Percentiles rank a stretch among this genome's conserved stretches.
phyloP scores from a whole-genome alignment of 1,139 yeast species.

The Candida neerlandica region DNA sequence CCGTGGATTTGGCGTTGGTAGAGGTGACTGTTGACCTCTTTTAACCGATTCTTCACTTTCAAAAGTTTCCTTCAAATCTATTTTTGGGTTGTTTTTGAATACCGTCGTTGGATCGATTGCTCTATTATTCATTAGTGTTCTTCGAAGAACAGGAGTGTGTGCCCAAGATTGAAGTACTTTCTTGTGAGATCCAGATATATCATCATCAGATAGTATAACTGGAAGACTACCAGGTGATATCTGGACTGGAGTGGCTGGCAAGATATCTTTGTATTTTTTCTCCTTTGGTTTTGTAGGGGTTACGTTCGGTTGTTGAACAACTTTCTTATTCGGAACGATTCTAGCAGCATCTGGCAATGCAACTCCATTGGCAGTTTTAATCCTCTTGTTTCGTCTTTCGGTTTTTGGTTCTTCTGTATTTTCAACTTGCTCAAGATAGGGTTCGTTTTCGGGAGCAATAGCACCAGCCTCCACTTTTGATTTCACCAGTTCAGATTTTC shows the following conservation, averaged over 20 bases:
- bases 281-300: slow-evolving; percentile 7
- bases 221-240: slow-evolving; percentile 36
- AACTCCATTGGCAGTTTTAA: slow-evolving; percentile 31
- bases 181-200: slow-evolving; percentile 49
- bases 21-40: slow-evolving; percentile 62
- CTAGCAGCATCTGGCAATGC: slow-evolving; percentile 42
- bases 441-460: neutral
- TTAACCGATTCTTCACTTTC: slow-evolving; percentile 49
- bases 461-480: neutral
- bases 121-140: slow-evolving; percentile 57
- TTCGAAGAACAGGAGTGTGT: slow-evolving; percentile 59
- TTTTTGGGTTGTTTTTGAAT: slow-evolving; percentile 76
- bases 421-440: neutral
- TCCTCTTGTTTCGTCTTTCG: slow-evolving; percentile 14
- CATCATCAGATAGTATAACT: slow-evolving; percentile 58
- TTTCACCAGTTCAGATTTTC: slow-evolving; percentile 10
- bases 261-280: slow-evolving; percentile 1
- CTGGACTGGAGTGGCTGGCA: slow-evolving; percentile 14
- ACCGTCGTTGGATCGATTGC: slow-evolving; percentile 68
- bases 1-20: slow-evolving; percentile 33
- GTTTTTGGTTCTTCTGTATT: neutral
- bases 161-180: slow-evolving; percentile 72
- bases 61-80: slow-evolving; percentile 72
- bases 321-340: slow-evolving; percentile 20
- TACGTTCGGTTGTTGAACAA: neutral